phyloP scores from a whole-genome alignment of 2,329 filamentous ascomycete species.

The Rhinocladiella mackenziei region DNA sequence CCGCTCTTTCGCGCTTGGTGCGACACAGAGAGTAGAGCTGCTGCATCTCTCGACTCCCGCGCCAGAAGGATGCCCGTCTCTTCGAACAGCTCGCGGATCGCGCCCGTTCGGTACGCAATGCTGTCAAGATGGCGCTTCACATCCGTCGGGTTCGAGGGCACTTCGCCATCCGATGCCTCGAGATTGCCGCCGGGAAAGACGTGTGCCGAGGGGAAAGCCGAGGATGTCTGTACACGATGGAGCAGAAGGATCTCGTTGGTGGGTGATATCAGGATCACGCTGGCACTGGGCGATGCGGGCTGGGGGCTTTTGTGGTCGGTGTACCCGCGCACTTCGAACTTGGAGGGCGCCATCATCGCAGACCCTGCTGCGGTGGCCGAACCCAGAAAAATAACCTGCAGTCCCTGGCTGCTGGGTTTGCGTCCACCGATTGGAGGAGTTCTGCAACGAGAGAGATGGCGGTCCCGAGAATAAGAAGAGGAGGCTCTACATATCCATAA shows the following conservation, averaged over 20 bases:
- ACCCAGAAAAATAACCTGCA: no score
- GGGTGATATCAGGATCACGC: constrained; percentile 79
- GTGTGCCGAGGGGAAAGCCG: constrained; percentile 83
- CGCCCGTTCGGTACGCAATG: constrained; percentile 70
- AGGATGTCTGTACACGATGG: constrained; percentile 76
- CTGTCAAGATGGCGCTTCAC: constrained; percentile 64
- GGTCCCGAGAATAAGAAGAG: not conserved
- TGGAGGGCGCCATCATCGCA: constrained; percentile 38
- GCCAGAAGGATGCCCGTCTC: constrained; percentile 87
- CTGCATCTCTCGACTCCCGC: constrained; percentile 37
- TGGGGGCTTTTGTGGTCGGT: constrained; percentile 30
- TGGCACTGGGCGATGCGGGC: constrained; percentile 38
- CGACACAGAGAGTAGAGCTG: constrained; percentile 53
- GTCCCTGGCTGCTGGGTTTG: not conserved
- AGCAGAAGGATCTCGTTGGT: constrained; percentile 83
- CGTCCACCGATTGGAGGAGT: not conserved
- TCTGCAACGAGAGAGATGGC: not conserved
- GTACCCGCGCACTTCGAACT: constrained; percentile 53
- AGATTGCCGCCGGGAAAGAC: constrained; percentile 92
- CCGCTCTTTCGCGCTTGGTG: constrained; percentile 62
- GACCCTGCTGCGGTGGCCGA: no score
- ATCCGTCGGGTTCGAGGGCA: constrained; percentile 45
- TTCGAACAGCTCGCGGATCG: constrained; percentile 89
- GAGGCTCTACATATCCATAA: no score
- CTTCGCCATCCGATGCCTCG: constrained; percentile 66